Percentiles rank a stretch among this genome's conserved stretches.
Conservation (phyloP, 2,329 filamentous ascomycete genomes). For the Xylariaceae sp. region DNA sequence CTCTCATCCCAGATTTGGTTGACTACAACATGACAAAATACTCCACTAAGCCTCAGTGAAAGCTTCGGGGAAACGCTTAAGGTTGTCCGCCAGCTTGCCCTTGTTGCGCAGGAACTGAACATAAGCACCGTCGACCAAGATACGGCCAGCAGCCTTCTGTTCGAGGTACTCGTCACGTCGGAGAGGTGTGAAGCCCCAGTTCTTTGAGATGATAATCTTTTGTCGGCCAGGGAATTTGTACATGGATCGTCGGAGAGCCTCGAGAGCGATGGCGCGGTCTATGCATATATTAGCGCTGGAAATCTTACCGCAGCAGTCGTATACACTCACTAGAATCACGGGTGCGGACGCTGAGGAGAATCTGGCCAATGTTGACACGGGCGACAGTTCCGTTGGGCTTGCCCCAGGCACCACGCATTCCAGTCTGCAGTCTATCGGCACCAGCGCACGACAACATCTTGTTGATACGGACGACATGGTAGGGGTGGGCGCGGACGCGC, state of each 20-base stretch:
- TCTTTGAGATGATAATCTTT: constrained; percentile 99
- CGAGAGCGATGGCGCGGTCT: constrained; percentile 92
- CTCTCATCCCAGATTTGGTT: constrained; percentile 41
- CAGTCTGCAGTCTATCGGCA: constrained; percentile 99
- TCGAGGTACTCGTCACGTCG: constrained; percentile 96
- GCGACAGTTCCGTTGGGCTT: constrained; percentile 99
- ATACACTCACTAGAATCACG: constrained; percentile 81
- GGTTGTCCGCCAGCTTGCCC: constrained; percentile 83
- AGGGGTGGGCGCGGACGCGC: constrained; percentile 89
- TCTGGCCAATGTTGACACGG: constrained; percentile 99
- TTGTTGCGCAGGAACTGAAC: constrained; percentile 98
- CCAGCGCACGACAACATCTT: constrained; percentile 99
- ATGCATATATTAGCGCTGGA: constrained; percentile 9
- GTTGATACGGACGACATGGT: constrained; percentile 99
- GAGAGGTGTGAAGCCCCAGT: constrained; percentile 99
- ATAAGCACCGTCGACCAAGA: constrained; percentile 98
- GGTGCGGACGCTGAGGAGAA: constrained; percentile 95
- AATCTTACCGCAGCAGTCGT: background rate
- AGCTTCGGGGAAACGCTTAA: constrained; percentile 92
- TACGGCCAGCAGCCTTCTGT: constrained; percentile 89
- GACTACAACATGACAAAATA: constrained; percentile 28
- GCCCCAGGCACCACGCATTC: constrained; percentile 99
- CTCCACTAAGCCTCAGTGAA: constrained; percentile 66
- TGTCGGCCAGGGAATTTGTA: constrained; percentile 99
- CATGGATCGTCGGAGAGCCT: constrained; percentile 98